phyloP scores from a whole-genome alignment of 108 stramenopile genomes.

The Skeletonema tropicum region DNA sequence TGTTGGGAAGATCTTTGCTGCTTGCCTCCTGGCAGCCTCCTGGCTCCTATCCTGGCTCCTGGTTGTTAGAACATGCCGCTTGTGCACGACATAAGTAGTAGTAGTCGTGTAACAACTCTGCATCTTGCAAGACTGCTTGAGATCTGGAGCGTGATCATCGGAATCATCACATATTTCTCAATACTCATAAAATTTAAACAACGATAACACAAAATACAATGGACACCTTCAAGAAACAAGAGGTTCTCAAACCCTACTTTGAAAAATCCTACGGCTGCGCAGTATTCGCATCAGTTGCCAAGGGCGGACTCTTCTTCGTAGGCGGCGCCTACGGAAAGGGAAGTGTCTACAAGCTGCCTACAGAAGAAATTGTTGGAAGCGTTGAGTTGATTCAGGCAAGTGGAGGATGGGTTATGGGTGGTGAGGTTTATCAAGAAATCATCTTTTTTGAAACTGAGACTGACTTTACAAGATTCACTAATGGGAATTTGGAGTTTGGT shows the following conservation, averaged over 20 bases:
- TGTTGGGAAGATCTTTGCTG: too few relatives aligned
- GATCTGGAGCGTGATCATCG: too few relatives aligned
- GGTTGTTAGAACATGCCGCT: too few relatives aligned
- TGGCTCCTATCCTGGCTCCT: too few relatives aligned
- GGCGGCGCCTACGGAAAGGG: conserved; percentile 52
- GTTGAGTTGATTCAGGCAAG: conserved; percentile 38
- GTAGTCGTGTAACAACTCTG: too few relatives aligned
- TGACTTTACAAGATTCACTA: conserved; percentile 40
- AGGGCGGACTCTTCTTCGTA: conserved; percentile 48
- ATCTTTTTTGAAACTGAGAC: conserved; percentile 54
- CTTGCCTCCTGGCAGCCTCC: too few relatives aligned
- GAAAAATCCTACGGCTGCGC: conserved; percentile 48
- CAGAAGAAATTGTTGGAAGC: conserved; percentile 24
- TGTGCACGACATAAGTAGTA: too few relatives aligned
- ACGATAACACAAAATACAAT: too few relatives aligned
- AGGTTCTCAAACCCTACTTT: conserved; percentile 47
- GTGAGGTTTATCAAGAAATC: conserved; percentile 50
- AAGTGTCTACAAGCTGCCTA: conserved; percentile 29
- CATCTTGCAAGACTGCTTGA: too few relatives aligned
- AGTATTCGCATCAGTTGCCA: conserved; percentile 46
- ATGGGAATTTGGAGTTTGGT: conserved; percentile 50
- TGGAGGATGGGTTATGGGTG: conserved; percentile 49
- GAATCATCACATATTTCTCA: too few relatives aligned
- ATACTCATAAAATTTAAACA: too few relatives aligned
- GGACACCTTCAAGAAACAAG: conserved; percentile 56